These are phyloP conservation scores for Spirogloea muscicola DNA, from an alignment of 139 green algal species.

Conservation along the genomic window DNA sequence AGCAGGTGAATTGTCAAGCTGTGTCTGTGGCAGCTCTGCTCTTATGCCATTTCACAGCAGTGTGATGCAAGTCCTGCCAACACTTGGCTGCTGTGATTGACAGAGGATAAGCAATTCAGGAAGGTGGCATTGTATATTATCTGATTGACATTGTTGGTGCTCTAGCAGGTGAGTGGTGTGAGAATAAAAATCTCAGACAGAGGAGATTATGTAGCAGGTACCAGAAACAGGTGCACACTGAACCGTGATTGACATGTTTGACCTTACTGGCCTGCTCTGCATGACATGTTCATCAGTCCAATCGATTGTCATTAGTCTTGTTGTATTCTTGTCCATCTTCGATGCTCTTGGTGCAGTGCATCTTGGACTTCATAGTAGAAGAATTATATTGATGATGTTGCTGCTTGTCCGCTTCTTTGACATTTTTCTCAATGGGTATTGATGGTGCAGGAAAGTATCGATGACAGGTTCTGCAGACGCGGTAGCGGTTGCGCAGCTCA, in stretches of 20 bases:
- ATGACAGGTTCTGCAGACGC: constrained; percentile 18
- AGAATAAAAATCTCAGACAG: constrained; percentile 17
- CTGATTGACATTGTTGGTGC: neutral
- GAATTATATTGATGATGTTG: no score
- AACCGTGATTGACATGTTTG: neutral
- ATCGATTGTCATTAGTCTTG: neutral
- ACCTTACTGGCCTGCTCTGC: neutral
- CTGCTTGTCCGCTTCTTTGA: neutral
- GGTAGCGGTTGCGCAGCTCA: constrained; percentile 17
- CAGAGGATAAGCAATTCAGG: neutral
- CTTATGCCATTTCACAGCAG: neutral
- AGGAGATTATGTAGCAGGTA: constrained; percentile 25
- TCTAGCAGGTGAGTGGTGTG: constrained; percentile 13
- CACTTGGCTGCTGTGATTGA: neutral
- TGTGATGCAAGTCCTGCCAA: neutral
- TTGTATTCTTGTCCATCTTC: neutral
- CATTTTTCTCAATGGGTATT: neutral
- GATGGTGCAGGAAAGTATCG: constrained; percentile 20
- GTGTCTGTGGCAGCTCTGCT: neutral
- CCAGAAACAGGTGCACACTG: constrained; percentile 9
- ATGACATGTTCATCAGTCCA: no score
- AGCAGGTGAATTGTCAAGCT: constrained; percentile 41
- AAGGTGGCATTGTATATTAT: neutral
- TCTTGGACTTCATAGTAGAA: no score
- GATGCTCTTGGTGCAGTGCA: no score